Conservation (phyloP, 176 grass and related monocot genomes). For the Puccinellia tenuiflora region DNA sequence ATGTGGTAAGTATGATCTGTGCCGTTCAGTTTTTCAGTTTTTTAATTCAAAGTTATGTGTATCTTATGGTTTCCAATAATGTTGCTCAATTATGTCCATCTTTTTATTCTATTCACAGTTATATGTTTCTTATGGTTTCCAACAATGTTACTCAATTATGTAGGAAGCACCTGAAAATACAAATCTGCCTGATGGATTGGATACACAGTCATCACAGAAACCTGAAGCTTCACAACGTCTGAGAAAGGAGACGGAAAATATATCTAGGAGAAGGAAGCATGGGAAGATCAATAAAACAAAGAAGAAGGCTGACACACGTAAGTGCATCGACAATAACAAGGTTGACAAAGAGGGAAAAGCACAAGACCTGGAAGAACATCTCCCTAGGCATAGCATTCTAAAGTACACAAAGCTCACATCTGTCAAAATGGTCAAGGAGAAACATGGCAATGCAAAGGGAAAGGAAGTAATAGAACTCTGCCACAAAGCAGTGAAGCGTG, state of each 20-base stretch:
- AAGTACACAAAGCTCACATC: constrained; percentile 43
- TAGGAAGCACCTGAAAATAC: constrained; percentile 17
- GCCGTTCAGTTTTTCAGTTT: neutral
- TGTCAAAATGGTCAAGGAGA: constrained; percentile 48
- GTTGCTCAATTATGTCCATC: neutral
- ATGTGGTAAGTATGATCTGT: neutral
- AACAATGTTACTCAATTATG: constrained; percentile 14
- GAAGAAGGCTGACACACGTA: constrained; percentile 19
- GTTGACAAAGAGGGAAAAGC: constrained; percentile 20
- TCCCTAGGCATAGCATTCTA: constrained; percentile 48
- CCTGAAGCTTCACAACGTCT: constrained; percentile 11
- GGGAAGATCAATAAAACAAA: constrained; percentile 15
- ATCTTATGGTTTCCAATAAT: constrained; percentile 1
- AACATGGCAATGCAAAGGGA: constrained; percentile 13
- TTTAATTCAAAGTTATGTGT: neutral
- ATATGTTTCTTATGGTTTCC: neutral
- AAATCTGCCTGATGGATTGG: constrained; percentile 9
- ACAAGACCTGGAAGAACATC: constrained; percentile 12
- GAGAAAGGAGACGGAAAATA: neutral
- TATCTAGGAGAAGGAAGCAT: constrained; percentile 24
- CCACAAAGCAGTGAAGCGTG: constrained; percentile 35
- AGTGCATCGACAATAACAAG: constrained; percentile 9
- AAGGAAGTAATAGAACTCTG: constrained; percentile 37
- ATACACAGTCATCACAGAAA: constrained; percentile 28
- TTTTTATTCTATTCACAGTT: neutral